These are phyloP conservation scores for Argentina anserina DNA, from an alignment of 306 rosid species.

Conservation along the genomic window DNA sequence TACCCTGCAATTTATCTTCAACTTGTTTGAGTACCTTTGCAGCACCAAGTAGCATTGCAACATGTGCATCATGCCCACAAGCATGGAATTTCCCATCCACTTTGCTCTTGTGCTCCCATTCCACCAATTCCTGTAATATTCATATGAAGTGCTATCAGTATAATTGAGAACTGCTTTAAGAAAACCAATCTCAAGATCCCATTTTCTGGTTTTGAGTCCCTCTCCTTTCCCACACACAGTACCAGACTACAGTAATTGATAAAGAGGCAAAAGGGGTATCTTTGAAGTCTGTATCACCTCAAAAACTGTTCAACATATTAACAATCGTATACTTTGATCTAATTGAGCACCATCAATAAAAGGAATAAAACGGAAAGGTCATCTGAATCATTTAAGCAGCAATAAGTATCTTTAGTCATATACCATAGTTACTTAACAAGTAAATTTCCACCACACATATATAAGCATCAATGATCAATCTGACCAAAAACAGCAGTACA, in stretches of 20 bases:
- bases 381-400: neutral
- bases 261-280: neutral
- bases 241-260: neutral
- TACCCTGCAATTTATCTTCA: constrained; percentile 53
- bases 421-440: neutral
- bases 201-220: neutral
- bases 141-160: neutral
- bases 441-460: neutral
- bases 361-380: neutral
- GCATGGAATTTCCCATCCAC: constrained; percentile 87
- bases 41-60: constrained; percentile 90
- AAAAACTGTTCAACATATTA: neutral
- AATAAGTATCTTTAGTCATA: neutral
- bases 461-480: neutral
- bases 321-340: neutral
- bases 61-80: constrained; percentile 88
- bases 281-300: neutral
- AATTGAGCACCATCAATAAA: neutral
- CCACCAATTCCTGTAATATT: constrained; percentile 57
- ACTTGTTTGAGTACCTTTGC: constrained; percentile 69
- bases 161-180: neutral
- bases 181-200: constrained; percentile 2
- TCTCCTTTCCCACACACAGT: neutral
- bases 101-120: constrained; percentile 91
- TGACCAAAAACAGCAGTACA: constrained; percentile 3